phyloP scores from a whole-genome alignment of 2,329 filamentous ascomycete genomes.

The Venturia asperata region DNA sequence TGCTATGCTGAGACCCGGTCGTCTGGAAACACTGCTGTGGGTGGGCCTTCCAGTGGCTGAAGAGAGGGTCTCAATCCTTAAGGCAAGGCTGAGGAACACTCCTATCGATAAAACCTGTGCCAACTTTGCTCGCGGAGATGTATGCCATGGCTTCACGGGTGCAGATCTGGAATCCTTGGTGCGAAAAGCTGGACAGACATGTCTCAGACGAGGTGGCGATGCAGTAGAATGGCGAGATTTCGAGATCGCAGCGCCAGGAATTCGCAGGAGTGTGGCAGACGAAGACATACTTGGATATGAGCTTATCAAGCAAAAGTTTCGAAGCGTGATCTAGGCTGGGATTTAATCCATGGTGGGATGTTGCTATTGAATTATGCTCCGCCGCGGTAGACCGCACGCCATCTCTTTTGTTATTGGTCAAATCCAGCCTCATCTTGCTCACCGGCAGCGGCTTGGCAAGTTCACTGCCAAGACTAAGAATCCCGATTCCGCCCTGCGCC shows the following conservation, averaged over 20 bases:
- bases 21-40: slow-evolving; percentile 81
- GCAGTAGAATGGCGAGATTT: slow-evolving; percentile 45
- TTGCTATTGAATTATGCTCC: too few relatives aligned
- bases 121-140: slow-evolving; percentile 54
- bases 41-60: slow-evolving; percentile 74
- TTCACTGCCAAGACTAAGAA: not conserved
- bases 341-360: not conserved
- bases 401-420: not conserved
- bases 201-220: slow-evolving; percentile 42
- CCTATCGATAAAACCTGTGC: slow-evolving; percentile 50
- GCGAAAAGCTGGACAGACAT: slow-evolving; percentile 51
- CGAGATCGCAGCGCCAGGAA: slow-evolving; percentile 34
- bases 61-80: slow-evolving; percentile 80
- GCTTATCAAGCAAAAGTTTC: slow-evolving; percentile 43
- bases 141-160: slow-evolving; percentile 71
- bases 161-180: slow-evolving; percentile 56
- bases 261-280: slow-evolving; percentile 50
- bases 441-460: not conserved
- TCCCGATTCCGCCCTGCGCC: not conserved
- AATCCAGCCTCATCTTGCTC: not conserved
- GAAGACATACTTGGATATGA: slow-evolving; percentile 52
- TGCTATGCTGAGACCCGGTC: slow-evolving; percentile 86
- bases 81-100: slow-evolving; percentile 53
- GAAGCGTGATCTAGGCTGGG: slow-evolving; percentile 12
- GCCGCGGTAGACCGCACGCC: too few relatives aligned